Base-by-base conservation (phyloP, 257 asterid species). In the Gynochthodes officinalis region DNA sequence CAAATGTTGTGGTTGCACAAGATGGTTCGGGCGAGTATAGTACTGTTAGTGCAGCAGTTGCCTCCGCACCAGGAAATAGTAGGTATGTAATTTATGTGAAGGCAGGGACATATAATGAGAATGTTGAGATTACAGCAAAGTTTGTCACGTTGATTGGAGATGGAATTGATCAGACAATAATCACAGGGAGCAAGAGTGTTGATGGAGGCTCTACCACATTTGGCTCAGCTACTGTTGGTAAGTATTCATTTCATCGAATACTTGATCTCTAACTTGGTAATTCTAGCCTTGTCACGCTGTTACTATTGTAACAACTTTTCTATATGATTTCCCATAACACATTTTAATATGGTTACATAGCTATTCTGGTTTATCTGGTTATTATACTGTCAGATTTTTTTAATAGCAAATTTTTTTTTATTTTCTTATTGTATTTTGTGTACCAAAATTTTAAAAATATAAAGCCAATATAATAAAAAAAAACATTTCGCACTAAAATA, bases 211-310 rank as follows among this genome's bases (percentile, higher is more conserved):
- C 84, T 82, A 88, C 97, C 84, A 89, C 98, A 58, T 93, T 86
- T 72, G 71, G 55, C 12, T 88, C 97, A 2, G 98, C 98, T 76
- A 91, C 98, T 1, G 90, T 93, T 69, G 94, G 97, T 91, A 75
- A 83, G 93, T 70, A 11, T 9, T n/a, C n/a, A n/a, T n/a, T n/a
- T n/a, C n/a, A n/a, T n/a, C n/a, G n/a, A n/a, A n/a, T n/a, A n/a
- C n/a, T n/a, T n/a, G n/a, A n/a, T n/a, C n/a, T n/a, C n/a, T n/a
- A n/a, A n/a, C n/a, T n/a, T n/a, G n/a, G n/a, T n/a, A n/a, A n/a
- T n/a, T n/a, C n/a, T n/a, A n/a, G n/a, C n/a, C n/a, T n/a, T n/a
- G 15, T 4, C 61, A 7, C 19, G 30, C 23, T 33, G 0, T 5
- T 5, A 4, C 16, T 65, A 19, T 6, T 12, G 33, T 59, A 2